Evolutionary conservation across 106 monocot genomes (phyloP), one percentile per base, ranked within the genome.

Genomic region (Iris macrosiphon): DNA sequence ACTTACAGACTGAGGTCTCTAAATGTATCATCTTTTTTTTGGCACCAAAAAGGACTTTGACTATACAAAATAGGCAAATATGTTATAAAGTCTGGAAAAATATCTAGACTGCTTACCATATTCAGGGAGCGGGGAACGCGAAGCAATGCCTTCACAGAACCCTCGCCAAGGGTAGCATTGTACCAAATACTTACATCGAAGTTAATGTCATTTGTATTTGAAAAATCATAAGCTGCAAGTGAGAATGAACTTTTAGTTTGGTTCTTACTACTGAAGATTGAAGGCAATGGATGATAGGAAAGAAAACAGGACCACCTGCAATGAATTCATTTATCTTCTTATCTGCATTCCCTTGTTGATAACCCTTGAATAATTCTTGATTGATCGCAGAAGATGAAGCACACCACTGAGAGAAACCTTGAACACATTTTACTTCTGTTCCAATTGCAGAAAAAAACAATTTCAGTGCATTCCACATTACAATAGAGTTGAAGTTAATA

Each of bases 331-430:
- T 79, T 35, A 41, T 60, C 64, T 75, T 75, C 42, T 45, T 23
- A 14, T 63, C 79, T 21, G 59, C 6, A 67, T 79, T 75, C 7
- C 63, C 50, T 59, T 75, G 66, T 37, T 48, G 55, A 45, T 79
- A 84, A 55, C 84, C 84, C n/a, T 44, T 75, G 23, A 63, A 84
- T 21, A 84, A 14, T 17, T 84, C 71, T 45, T 68, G 47, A 54
- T 84, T 79, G 54, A 84, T 20, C 32, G 14, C 57, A 11, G 70
- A 67, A 13, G 84, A 63, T 60, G 44, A 64, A 51, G 75, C 59
- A 23, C 74, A 62, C 84, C 84, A 84, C 25, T 79, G 46, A 25
- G 74, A 17, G 37, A 75, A 68, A 7, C 71, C 79, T 63, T 71
- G 71, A 26, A 72, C 63, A 64, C 84, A 84, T 24, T 52, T 38